Base-by-base conservation (phyloP, 768 basidiomycete species). In the Calocybe indica region DNA sequence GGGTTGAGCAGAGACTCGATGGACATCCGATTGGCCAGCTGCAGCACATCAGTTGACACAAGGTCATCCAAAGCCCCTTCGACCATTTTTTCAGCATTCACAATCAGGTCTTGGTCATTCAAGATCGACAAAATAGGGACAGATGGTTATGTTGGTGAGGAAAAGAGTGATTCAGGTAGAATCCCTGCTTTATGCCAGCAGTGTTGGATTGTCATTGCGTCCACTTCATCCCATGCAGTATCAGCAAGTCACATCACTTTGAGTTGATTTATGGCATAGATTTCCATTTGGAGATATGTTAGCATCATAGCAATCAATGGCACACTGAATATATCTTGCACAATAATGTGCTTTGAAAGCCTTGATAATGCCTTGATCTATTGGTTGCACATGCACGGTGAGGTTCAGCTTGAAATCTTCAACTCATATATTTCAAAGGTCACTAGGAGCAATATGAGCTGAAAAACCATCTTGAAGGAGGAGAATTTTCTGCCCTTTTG, bases 271-370 rank as follows among this genome's bases (percentile, higher is more conserved):
- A 64, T 61, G 13, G 55, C 35, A 36, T 62, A 64, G 29, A 64
- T 58, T 12, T 55, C n/a, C 28, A 8, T 45, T 12, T 6, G 55
- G 53, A 12, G 50, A 38, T 11, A 49, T 36, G 11, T 40, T 51
- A 12, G 28, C 28, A 14, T 58, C 47, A 34, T 58, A 56, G 10
- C 32, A 48, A 35, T 58, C 55, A 28, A 63, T 46, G 5, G 60
- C 54, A 9, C 51, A 53, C 12, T 52, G 37, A 43, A 56, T 58
- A 31, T 51, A 60, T 1, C 47, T 38, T 6, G 56, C 48, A 11
- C 43, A 40, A 22, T 62, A 65, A 8, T 64, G 51, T 0, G 61
- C 51, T 37, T 56, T 56, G 53, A 57, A 60, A 41, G 51, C 51
- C 1, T 53, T 37, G 8, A 63, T 63, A 9, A 65, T 56, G 0